A percentile compares a stretch with the other conserved stretches of the same genome.
Conservation (phyloP, 371 early-diverging fungal species). For the Lichtheimia hyalospora region DNA sequence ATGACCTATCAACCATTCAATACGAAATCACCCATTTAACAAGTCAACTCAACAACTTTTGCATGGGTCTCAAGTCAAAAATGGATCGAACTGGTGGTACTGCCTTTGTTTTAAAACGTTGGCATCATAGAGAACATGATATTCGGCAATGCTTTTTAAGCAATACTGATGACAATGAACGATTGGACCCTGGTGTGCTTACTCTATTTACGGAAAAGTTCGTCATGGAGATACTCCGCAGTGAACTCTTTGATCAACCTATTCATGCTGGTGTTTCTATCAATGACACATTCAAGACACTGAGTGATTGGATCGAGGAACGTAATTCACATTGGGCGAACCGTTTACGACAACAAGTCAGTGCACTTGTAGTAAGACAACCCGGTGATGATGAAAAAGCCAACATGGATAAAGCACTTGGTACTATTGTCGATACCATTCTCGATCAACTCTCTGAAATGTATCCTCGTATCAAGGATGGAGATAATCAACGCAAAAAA, state of each 20-base stretch:
- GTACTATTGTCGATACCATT: slow-evolving; percentile 19
- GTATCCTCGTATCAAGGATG: slow-evolving; percentile 31
- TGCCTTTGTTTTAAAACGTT: slow-evolving; percentile 18
- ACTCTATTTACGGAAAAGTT: slow-evolving; percentile 47
- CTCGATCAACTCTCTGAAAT: slow-evolving; percentile 18
- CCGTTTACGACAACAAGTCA: slow-evolving; percentile 44
- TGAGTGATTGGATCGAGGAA: slow-evolving; percentile 34
- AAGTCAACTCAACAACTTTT: slow-evolving; percentile 41
- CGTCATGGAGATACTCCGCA: slow-evolving; percentile 24
- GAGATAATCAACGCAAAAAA: slow-evolving; percentile 28
- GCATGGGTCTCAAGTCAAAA: slow-evolving; percentile 40
- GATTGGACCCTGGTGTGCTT: slow-evolving; percentile 33
- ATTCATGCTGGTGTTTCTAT: slow-evolving; percentile 43
- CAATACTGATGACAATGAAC: slow-evolving; percentile 9
- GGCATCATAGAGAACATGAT: slow-evolving; percentile 8
- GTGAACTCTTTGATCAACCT: slow-evolving; percentile 32
- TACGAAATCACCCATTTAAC: slow-evolving; percentile 41
- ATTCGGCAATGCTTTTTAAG: slow-evolving; percentile 12
- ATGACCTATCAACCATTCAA: slow-evolving; percentile 49
- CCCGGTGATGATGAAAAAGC: slow-evolving; percentile 30
- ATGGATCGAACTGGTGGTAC: slow-evolving; percentile 36
- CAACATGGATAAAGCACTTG: slow-evolving; percentile 21
- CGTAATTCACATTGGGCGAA: slow-evolving; percentile 40
- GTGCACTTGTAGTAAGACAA: slow-evolving; percentile 37
- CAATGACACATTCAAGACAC: slow-evolving; percentile 32